Conservation (phyloP, 163 green algal species). For the Smithsoniella earleae region DNA sequence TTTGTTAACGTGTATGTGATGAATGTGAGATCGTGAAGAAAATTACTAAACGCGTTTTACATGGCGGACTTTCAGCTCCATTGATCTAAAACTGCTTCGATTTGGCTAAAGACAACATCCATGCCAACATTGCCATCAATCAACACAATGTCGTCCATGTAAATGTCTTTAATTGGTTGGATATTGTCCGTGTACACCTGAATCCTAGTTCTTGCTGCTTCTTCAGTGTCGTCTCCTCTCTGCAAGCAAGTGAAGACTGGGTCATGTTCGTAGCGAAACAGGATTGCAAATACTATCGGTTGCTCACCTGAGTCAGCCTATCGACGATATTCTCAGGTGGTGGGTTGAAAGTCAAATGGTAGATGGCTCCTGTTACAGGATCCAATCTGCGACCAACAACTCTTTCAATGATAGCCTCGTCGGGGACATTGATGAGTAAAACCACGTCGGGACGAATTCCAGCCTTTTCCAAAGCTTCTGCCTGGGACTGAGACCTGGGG, state of each 20-base stretch:
- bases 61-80: not conserved
- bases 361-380: conserved; percentile 92
- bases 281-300: not conserved
- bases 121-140: conserved; percentile 61
- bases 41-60: not conserved
- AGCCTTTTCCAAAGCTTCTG: conserved; percentile 80
- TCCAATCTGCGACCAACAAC: conserved; percentile 87
- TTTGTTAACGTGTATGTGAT: too few species aligned
- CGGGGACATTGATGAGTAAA: conserved; percentile 83
- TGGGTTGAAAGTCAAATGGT: conserved; percentile 92
- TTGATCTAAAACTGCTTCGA: conserved; percentile 42
- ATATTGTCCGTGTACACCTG: conserved; percentile 15
- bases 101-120: conserved; percentile 54
- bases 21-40: too few species aligned
- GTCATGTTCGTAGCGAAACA: too few species aligned
- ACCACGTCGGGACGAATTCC: conserved; percentile 91
- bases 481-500: conserved; percentile 80
- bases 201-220: conserved; percentile 39
- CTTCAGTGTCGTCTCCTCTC: conserved; percentile 93
- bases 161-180: conserved; percentile 14
- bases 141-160: conserved; percentile 36
- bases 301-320: conserved; percentile 51
- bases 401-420: conserved; percentile 86
- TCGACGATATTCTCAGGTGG: conserved; percentile 66
- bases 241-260: conserved; percentile 40